Base-by-base conservation (phyloP, 192 early-diverging fungal genomes). In the Jimgerdemannia flammicorona region DNA sequence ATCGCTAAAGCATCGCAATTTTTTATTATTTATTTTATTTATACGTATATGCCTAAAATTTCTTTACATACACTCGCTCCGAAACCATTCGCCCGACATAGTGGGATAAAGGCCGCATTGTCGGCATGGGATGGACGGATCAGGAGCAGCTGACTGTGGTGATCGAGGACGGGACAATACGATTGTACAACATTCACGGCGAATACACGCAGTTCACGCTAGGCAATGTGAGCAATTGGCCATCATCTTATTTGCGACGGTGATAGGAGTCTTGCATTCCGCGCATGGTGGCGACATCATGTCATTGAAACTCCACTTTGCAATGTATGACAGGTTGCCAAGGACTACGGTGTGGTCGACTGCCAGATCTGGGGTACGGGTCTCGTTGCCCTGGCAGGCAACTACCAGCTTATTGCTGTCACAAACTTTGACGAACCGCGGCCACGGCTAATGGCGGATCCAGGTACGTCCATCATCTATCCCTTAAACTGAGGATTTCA, bases 51-150 rank as follows among this genome's bases (percentile, higher is more conserved):
- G 42, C 6, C 40, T 64, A 77, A 19, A 44, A 39, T 63, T 44
- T 43, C 3, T 10, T 29, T 3, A 29, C 29, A 29, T 29, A 29
- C 29, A 29, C 29, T 29, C 29, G 29, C 29, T 1, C 29, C 29
- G 29, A 29, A 29, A 29, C 29, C 29, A 29, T 29, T 29, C 29
- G 29, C 29, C 29, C 29, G 29, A 29, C 29, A 29, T 70, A 93
- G 90, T 97, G 95, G 91, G 96, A 96, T 70, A 95, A 92, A 74
- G 91, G 92, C 69, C 89, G 88, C 6, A 93, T 99, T 72, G 90
- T 99, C n/a, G 89, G 86, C 2, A 91, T 99, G 86, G 92, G 93
- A 73, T 99, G 98, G 98, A 95, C 93, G 43, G 88, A 87, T 42
- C 87, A 86, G 10, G 97, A 98, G 71, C 85, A 95, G 71, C 86